Evolutionary conservation across 306 rosid species (phyloP), one percentile per base, ranked within the genome.

Genomic region (Cucumis sativus): DNA sequence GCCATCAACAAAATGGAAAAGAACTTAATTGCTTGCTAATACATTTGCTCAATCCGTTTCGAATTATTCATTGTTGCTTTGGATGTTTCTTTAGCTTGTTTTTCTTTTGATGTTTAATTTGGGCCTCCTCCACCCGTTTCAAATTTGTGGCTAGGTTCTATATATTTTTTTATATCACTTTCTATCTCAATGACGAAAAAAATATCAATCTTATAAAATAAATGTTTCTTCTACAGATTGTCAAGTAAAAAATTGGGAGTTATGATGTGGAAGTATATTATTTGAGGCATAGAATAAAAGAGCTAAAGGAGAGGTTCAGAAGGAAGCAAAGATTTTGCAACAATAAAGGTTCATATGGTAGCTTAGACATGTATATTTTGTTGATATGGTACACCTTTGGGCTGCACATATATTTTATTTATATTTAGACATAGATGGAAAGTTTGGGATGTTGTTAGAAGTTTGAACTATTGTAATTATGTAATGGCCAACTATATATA

Each of bases 181-280:
- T 23, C 25, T 7, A 52, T 72, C 62, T 51, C 77, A 17, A 59
- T 39, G 68, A 41, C 12, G 39, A 45, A 65, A n/a, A 8, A 40
- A 67, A 40, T 20, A 40, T 67, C 56, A 11, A 21, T 68, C 35
- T 7, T 8, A 16, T 47, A 71, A 28, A 49, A 45, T 7, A n/a
- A n/a, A 14, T 47, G 20, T 30, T 17, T 15, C 25, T 12, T 84
- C 60, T 83, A 87, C 91, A 89, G 98, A 90, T 91, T 87, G 97
- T 93, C 8, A 87, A 90, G 80, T 91, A 93, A 15, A 89, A 91
- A 86, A 87, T 90, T 40, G 86, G 80, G 74, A 91, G 92, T 86
- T 91, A 85, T 78, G 96, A 93, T 80, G 77, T 86, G 35, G 96
- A 93, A 86, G 77, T 84, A 78, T 83, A 89, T 28, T 81, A 86